Conservation (phyloP, 352 stramenopile species). For the Globisporangium nagaii region DNA sequence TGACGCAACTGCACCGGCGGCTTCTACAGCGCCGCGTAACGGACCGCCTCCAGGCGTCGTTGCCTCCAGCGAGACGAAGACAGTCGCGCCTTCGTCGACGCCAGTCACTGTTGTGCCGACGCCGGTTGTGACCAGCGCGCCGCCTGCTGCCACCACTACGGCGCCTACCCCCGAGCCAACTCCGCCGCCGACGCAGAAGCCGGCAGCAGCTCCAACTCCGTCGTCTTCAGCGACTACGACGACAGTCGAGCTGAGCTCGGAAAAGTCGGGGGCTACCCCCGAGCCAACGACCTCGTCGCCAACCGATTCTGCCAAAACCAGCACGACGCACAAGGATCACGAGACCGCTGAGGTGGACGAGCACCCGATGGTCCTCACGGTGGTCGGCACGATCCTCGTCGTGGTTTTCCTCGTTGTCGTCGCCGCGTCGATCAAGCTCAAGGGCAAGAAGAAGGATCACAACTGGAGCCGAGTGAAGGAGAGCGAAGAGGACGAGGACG, state of each 20-base stretch:
- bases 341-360: conserved; percentile 19
- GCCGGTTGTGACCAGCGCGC: background rate
- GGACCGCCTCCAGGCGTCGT: conserved; percentile 7
- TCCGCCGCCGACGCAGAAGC: background rate
- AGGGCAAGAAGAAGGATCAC: conserved; percentile 45
- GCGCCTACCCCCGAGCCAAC: conserved; percentile 9
- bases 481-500: conserved; percentile 61
- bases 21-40: conserved; percentile 8
- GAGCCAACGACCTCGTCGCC: background rate
- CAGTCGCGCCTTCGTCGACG: background rate
- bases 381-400: conserved; percentile 66
- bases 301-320: conserved; percentile 9
- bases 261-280: background rate
- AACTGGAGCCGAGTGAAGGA: conserved; percentile 71
- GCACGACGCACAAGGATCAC: conserved; percentile 18
- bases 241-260: background rate
- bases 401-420: conserved; percentile 69
- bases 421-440: conserved; percentile 52
- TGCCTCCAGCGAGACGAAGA: conserved; percentile 1
- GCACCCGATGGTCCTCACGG: conserved; percentile 67
- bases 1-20: background rate
- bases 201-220: background rate
- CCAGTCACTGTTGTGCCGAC: conserved; percentile 5
- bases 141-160: background rate
- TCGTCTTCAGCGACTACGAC: background rate